Evolutionary conservation across 176 grass and related monocot species (phyloP).

Genomic region (Triticum urartu): DNA sequence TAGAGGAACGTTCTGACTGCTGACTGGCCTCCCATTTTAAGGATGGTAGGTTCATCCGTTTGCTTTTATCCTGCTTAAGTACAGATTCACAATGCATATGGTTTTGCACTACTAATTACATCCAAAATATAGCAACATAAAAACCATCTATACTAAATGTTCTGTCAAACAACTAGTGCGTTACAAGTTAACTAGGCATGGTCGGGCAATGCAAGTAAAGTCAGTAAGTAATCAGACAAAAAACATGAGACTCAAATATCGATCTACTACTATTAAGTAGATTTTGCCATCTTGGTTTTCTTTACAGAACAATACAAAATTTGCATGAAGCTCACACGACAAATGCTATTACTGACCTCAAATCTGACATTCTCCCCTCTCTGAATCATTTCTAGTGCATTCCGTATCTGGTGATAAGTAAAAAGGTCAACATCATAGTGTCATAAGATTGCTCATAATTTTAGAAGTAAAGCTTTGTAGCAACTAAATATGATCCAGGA

Average conservation of each 20-base stretch:
- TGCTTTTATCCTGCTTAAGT: background rate
- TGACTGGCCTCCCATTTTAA: background rate
- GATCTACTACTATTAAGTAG: background rate
- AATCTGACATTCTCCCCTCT: constrained; percentile 55
- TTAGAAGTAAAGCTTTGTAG: background rate
- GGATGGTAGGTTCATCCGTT: background rate
- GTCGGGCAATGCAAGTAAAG: background rate
- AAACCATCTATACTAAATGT: background rate
- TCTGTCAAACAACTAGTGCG: constrained; percentile 1
- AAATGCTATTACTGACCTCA: constrained; percentile 41
- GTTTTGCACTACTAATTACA: background rate
- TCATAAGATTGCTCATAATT: background rate
- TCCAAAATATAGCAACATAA: background rate
- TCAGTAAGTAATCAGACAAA: background rate
- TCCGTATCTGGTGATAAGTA: constrained; percentile 45
- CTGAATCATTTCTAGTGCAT: constrained; percentile 54
- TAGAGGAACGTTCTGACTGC: background rate
- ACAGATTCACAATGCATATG: background rate
- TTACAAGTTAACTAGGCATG: background rate
- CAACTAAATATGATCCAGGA: background rate
- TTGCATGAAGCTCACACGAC: background rate
- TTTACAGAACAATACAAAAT: background rate
- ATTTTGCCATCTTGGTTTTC: background rate
- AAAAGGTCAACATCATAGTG: constrained; percentile 14
- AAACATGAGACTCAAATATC: background rate